Conservation (phyloP, 2,329 filamentous ascomycete species). For the Colletotrichum aenigma region DNA sequence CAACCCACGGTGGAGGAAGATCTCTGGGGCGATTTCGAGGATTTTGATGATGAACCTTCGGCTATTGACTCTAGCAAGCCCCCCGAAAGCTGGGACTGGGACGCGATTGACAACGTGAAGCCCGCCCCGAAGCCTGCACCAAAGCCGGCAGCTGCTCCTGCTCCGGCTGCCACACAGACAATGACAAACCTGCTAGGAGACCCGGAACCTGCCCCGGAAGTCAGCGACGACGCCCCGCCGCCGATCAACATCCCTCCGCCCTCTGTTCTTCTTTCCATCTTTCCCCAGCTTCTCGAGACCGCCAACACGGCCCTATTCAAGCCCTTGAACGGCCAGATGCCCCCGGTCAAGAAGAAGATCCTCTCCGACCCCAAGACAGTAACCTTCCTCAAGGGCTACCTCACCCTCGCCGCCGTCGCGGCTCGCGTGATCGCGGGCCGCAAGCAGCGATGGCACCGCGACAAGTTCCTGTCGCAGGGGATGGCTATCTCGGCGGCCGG, state of each 20-base stretch:
- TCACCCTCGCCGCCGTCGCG: conserved; percentile 69
- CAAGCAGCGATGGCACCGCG: conserved; percentile 88
- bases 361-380: conserved; percentile 66
- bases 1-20: conserved; percentile 41
- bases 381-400: conserved; percentile 67
- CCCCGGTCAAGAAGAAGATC: conserved; percentile 64
- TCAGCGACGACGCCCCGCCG: conserved; percentile 51
- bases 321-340: conserved; percentile 62
- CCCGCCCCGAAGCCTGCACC: conserved; percentile 17
- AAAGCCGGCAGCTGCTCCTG: not conserved
- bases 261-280: conserved; percentile 78
- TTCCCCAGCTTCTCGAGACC: conserved; percentile 72
- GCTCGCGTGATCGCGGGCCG: conserved; percentile 85
- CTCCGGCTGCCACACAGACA: not conserved
- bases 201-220: not conserved
- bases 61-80: conserved; percentile 21
- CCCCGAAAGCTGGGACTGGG: conserved; percentile 54
- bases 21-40: conserved; percentile 56
- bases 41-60: conserved; percentile 31
- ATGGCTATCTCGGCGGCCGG: conserved; percentile 85
- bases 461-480: conserved; percentile 81
- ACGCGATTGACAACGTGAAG: conserved; percentile 39
- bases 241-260: conserved; percentile 91
- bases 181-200: not conserved
- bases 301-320: conserved; percentile 70